Conservation (phyloP, 73 alveolate species). For the Diophrys sp. region DNA sequence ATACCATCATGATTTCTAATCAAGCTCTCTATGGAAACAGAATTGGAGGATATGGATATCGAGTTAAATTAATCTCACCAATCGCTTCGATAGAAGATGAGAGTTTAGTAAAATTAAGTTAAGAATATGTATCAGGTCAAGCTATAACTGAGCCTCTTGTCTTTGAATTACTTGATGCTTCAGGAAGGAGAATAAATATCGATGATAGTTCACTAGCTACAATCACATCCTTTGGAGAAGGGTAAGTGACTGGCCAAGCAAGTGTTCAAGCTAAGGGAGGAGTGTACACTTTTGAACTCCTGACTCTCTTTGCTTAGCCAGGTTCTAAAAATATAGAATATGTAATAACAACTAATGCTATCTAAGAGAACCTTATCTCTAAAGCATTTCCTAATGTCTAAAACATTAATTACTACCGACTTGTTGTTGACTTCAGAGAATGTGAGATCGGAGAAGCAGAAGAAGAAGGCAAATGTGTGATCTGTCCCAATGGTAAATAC, state of each 20-base stretch:
- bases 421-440: not conserved
- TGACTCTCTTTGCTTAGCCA: not conserved
- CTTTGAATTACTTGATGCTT: no score
- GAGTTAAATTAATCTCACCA: not conserved
- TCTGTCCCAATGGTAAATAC: not conserved
- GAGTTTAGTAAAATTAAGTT: no score
- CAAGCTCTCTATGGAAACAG: not conserved
- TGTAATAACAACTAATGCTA: not conserved
- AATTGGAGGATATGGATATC: not conserved
- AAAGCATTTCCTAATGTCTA: not conserved
- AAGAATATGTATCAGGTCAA: no score
- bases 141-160: no score
- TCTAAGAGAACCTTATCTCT: not conserved
- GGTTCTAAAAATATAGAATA: not conserved
- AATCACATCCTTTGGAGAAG: no score
- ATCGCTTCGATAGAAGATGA: not conserved
- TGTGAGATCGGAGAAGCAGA: conserved; percentile 1
- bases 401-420: not conserved
- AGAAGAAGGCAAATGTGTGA: not conserved
- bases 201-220: no score
- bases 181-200: not conserved
- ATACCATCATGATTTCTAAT: not conserved
- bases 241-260: conserved; percentile 1
- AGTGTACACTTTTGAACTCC: not conserved
- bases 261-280: conserved; percentile 1